These are phyloP conservation scores for Anthracocystis panici-leucophaei DNA, from an alignment of 1,284 basidiomycete genomes.

Conservation along the genomic window DNA sequence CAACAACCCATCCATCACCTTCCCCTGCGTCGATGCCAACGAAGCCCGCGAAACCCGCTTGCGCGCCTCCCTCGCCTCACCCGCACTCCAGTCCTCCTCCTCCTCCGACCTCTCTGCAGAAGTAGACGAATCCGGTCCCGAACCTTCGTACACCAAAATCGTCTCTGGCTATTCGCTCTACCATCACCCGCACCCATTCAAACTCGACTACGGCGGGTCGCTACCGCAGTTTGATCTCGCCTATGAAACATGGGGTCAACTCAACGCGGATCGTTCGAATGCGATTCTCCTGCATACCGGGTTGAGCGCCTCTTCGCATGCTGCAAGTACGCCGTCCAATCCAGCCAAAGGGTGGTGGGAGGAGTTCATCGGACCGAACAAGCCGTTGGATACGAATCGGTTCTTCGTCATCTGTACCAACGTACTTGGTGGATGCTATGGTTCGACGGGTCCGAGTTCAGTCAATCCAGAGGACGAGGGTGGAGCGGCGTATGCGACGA, in stretches of 20 bases:
- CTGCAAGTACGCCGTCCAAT: constrained; percentile 83
- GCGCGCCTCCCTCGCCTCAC: constrained; percentile 39
- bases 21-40: constrained; percentile 68
- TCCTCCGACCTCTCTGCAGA: constrained; percentile 4
- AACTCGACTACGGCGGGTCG: constrained; percentile 79
- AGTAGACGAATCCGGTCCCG: constrained; percentile 67
- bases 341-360: constrained; percentile 96
- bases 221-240: constrained; percentile 85
- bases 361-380: constrained; percentile 93
- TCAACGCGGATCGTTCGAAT: constrained; percentile 83
- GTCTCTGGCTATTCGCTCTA: constrained; percentile 70
- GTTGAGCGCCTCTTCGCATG: constrained; percentile 93
- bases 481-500: constrained; percentile 80
- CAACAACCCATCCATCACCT: constrained; percentile 41
- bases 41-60: constrained; percentile 59
- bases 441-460: constrained; percentile 91
- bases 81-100: not conserved
- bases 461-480: constrained; percentile 75
- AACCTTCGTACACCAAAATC: constrained; percentile 71
- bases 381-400: constrained; percentile 87
- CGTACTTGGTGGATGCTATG: constrained; percentile 96
- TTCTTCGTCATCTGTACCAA: constrained; percentile 98
- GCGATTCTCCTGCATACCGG: constrained; percentile 97
- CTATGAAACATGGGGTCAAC: constrained; percentile 96
- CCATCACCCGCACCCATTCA: constrained; percentile 73